Percentiles rank a stretch among this genome's conserved stretches.
These are phyloP conservation scores for Phaeomoniella chlamydospora DNA, from an alignment of 2,329 filamentous ascomycete genomes.

Conservation along the genomic window DNA sequence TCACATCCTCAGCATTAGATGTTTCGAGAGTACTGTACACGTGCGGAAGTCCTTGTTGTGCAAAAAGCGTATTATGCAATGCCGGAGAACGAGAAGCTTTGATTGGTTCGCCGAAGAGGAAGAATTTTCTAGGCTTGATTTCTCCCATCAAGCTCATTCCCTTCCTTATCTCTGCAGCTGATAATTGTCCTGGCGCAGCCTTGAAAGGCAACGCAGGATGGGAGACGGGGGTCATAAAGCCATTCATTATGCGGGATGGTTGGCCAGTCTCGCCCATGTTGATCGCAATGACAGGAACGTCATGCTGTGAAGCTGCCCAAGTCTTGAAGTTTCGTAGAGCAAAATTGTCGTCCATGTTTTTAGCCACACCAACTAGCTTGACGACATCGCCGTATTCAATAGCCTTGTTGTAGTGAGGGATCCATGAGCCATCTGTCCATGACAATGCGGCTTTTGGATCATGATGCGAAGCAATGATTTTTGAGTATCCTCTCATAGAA, in stretches of 20 bases:
- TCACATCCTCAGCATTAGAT: conserved; percentile 43
- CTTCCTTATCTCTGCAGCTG: conserved; percentile 72
- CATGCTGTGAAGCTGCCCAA: conserved; percentile 57
- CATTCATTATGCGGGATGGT: conserved; percentile 77
- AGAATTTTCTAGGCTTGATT: conserved; percentile 63
- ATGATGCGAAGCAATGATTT: conserved; percentile 91
- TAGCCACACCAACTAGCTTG: conserved; percentile 79
- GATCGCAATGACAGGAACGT: conserved; percentile 78
- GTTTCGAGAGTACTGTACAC: conserved; percentile 68
- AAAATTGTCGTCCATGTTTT: conserved; percentile 70
- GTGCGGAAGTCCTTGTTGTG: conserved; percentile 65
- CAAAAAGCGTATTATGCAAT: conserved; percentile 78
- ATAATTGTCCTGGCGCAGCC: conserved; percentile 86
- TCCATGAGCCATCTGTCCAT: conserved; percentile 90
- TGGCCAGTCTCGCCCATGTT: conserved; percentile 89
- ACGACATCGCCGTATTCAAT: conserved; percentile 84
- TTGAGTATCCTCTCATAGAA: conserved; percentile 56
- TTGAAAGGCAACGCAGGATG: conserved; percentile 83
- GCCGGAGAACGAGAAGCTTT: conserved; percentile 69
- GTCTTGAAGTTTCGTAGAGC: conserved; percentile 68
- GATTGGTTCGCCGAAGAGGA: conserved; percentile 78
- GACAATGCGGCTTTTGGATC: conserved; percentile 66
- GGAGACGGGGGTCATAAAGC: conserved; percentile 87
- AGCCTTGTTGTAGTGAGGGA: conserved; percentile 76
- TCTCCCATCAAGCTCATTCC: conserved; percentile 67